A percentile compares a stretch with the other conserved stretches of the same genome.
Conservation (phyloP, 192 early-diverging fungal species). For the Coemansia sp. region DNA sequence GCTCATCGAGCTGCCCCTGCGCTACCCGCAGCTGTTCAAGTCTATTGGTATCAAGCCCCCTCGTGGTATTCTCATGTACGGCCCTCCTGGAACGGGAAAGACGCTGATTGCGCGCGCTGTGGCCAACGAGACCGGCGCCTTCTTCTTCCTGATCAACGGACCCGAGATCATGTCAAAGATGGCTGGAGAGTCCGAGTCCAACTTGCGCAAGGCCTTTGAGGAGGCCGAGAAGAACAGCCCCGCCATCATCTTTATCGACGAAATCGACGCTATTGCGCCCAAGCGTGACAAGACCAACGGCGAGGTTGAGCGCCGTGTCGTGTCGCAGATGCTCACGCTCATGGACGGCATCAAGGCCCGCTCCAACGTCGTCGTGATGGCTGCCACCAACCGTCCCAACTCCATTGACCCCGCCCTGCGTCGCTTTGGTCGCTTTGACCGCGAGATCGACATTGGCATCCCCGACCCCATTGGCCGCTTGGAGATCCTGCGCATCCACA, state of each 20-base stretch:
- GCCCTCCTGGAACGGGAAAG: constrained; percentile 99
- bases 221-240: constrained; percentile 98
- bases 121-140: constrained; percentile 99
- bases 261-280: constrained; percentile 98
- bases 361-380: constrained; percentile 98
- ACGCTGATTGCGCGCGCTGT: constrained; percentile 98
- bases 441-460: constrained; percentile 99
- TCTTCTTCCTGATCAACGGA: constrained; percentile 99
- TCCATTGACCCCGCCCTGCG: constrained; percentile 97
- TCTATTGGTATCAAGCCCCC: constrained; percentile 99
- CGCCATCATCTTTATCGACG: constrained; percentile 98
- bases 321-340: constrained; percentile 96
- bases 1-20: constrained; percentile 94
- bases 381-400: constrained; percentile 99
- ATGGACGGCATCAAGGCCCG: constrained; percentile 99
- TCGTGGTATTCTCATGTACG: constrained; percentile 96
- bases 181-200: constrained; percentile 98
- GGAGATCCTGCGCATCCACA: constrained; percentile 99
- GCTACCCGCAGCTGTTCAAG: constrained; percentile 99
- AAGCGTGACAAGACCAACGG: constrained; percentile 99
- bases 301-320: constrained; percentile 98
- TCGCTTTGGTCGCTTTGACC: constrained; percentile 99
- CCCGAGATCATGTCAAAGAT: constrained; percentile 99
- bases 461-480: constrained; percentile 97
- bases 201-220: constrained; percentile 98